Evolutionary conservation across 495 filamentous ascomycete species (phyloP).

Genomic region (Parathielavia appendiculata): DNA sequence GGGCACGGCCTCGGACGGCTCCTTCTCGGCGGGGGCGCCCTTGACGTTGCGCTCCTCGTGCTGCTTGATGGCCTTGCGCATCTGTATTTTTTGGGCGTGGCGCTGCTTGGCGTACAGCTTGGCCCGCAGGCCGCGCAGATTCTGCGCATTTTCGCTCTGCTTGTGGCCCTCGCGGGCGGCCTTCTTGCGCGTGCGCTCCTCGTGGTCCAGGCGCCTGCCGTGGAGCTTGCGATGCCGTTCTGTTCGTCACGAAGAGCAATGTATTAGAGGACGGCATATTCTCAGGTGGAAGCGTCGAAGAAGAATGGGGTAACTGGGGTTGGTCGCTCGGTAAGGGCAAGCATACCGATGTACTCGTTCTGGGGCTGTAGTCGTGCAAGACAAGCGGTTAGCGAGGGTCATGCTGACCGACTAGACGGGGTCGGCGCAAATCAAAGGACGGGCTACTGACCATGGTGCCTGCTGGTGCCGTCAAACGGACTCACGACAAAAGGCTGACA

Average conservation of each 20-base stretch:
- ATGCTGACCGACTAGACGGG: background rate
- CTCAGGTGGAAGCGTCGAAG: background rate
- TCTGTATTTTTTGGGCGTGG: conserved; percentile 97
- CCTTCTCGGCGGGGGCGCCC: conserved; percentile 69
- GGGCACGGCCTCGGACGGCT: conserved; percentile 68
- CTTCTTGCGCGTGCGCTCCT: conserved; percentile 85
- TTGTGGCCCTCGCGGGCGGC: conserved; percentile 82
- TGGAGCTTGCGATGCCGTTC: conserved; percentile 33
- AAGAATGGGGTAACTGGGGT: background rate
- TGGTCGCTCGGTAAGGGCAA: background rate
- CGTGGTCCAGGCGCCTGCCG: conserved; percentile 71
- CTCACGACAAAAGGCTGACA: background rate
- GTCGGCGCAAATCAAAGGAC: background rate
- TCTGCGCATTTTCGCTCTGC: conserved; percentile 81
- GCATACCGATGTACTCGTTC: conserved; percentile 80
- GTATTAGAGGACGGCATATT: conserved; percentile 1
- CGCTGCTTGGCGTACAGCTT: conserved; percentile 94
- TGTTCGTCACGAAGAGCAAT: conserved; percentile 3
- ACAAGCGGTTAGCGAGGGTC: conserved; percentile 19
- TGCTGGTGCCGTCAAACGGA: conserved; percentile 30
- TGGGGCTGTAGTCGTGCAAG: conserved; percentile 58
- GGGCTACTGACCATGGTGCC: conserved; percentile 32
- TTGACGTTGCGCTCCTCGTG: conserved; percentile 96
- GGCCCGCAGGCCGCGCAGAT: conserved; percentile 81
- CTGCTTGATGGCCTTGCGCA: conserved; percentile 91